Conservation (phyloP, 305 asterid genomes). For the Solanum hybrid region DNA sequence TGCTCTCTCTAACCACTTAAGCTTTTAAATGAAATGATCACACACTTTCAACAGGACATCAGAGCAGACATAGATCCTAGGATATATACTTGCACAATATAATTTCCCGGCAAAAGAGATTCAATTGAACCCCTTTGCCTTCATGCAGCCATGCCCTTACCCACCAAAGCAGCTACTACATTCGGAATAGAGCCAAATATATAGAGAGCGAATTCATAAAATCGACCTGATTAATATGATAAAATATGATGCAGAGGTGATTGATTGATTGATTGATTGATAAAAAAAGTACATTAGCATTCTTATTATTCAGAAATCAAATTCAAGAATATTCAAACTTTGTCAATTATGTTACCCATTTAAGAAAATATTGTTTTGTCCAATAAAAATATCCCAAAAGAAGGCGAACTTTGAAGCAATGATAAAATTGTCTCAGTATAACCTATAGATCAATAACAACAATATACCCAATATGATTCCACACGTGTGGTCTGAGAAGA, state of each 20-base stretch:
- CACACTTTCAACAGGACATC: background rate
- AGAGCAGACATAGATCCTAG: background rate
- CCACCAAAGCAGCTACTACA: background rate
- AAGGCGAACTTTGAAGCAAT: background rate
- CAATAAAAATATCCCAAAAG: background rate
- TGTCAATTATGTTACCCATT: background rate
- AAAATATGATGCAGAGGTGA: background rate
- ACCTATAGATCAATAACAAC: background rate
- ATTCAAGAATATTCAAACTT: background rate
- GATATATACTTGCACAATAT: background rate
- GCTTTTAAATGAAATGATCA: background rate
- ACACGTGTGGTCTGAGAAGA: background rate
- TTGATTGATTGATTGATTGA: background rate
- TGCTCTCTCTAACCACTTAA: background rate
- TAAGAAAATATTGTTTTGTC: background rate
- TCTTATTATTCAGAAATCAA: background rate
- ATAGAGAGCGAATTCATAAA: background rate
- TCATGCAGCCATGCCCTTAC: no score
- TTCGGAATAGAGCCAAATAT: background rate
- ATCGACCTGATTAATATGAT: background rate
- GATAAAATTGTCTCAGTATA: background rate
- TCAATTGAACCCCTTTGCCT: background rate
- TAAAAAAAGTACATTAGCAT: background rate
- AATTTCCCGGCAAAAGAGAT: background rate
- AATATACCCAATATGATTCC: background rate